phyloP scores from a whole-genome alignment of 1,284 basidiomycete genomes.

The Irpex sp. region DNA sequence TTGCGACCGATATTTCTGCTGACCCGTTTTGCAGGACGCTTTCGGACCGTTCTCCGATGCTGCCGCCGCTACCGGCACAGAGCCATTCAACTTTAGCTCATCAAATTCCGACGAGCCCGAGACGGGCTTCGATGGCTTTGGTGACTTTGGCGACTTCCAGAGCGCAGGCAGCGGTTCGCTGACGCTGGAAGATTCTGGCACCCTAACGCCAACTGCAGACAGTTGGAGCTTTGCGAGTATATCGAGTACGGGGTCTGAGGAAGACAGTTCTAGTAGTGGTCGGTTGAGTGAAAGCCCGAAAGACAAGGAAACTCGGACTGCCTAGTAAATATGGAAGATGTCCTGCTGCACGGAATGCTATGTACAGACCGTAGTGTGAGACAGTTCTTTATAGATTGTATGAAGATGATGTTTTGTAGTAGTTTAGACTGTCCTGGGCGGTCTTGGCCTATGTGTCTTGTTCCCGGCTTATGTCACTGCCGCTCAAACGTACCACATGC shows the following conservation, averaged over 20 bases:
- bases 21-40: constrained; percentile 23
- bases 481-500: not conserved
- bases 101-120: constrained; percentile 51
- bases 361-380: not conserved
- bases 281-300: constrained; percentile 9
- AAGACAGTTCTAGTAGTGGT: constrained; percentile 13
- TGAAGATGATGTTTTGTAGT: not conserved
- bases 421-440: not conserved
- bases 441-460: not conserved
- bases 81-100: constrained; percentile 59
- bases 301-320: constrained; percentile 24
- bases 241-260: constrained; percentile 33
- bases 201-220: constrained; percentile 59
- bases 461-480: not conserved
- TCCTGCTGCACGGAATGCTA: not conserved
- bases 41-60: constrained; percentile 74
- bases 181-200: constrained; percentile 40
- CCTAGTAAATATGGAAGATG: constrained; percentile 5
- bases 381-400: not conserved
- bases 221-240: constrained; percentile 62
- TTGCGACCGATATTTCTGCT: not conserved
- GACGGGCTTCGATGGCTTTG: constrained; percentile 62
- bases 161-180: constrained; percentile 31
- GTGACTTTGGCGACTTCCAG: constrained; percentile 81
- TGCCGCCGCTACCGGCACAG: constrained; percentile 42